Conservation (phyloP, 176 grass and related monocot species). For the Eleusine coracana region DNA sequence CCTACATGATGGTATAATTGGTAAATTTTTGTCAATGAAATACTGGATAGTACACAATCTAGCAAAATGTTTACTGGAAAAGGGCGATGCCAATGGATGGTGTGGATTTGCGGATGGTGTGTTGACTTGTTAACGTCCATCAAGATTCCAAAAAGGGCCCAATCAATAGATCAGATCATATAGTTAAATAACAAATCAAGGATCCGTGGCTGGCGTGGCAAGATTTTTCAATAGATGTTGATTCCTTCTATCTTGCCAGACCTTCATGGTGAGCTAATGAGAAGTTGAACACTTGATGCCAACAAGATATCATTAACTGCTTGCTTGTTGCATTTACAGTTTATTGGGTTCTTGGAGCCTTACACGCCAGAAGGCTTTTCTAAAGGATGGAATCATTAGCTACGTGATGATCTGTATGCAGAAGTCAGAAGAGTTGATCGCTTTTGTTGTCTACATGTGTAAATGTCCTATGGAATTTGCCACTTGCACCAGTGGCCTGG, state of each 20-base stretch:
- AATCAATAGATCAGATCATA: neutral
- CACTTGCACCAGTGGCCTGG: neutral
- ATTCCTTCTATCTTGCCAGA: neutral
- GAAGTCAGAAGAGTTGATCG: neutral
- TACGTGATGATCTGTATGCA: constrained; percentile 17
- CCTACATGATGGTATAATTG: neutral
- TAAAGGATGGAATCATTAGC: constrained; percentile 74
- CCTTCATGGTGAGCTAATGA: neutral
- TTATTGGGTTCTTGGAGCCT: constrained; percentile 95
- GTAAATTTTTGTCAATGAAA: neutral
- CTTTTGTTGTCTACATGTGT: neutral
- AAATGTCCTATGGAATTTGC: neutral
- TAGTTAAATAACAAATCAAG: neutral
- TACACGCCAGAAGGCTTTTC: constrained; percentile 68
- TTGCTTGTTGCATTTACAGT: constrained; percentile 51
- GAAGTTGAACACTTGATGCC: neutral
- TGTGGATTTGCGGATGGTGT: neutral
- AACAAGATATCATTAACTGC: neutral
- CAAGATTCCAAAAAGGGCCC: neutral
- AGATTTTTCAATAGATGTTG: neutral
- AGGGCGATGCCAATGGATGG: neutral
- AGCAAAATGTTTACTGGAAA: neutral
- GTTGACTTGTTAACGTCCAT: neutral
- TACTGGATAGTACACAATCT: neutral
- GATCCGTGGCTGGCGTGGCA: neutral